These are phyloP conservation scores for Agroathelia rolfsii DNA, from an alignment of 1,284 basidiomycete genomes.

Conservation along the genomic window DNA sequence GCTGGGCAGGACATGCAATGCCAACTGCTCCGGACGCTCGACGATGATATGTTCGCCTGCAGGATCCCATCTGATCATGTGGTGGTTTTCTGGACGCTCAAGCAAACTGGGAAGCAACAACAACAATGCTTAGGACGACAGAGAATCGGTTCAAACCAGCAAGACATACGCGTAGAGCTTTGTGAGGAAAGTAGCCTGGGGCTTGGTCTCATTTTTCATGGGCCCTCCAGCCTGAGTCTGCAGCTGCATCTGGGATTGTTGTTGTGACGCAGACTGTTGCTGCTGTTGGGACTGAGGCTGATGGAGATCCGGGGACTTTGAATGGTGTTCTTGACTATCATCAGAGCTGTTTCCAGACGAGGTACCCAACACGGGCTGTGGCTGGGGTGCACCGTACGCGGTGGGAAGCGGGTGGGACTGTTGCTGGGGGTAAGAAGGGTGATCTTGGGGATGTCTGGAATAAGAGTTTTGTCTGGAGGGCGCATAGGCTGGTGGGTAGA, in stretches of 20 bases:
- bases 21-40: slow-evolving; percentile 81
- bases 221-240: too few species aligned
- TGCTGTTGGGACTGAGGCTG: slow-evolving; percentile 35
- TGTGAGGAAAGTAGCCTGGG: slow-evolving; percentile 84
- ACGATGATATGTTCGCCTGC: slow-evolving; percentile 87
- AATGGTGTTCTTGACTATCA: slow-evolving; percentile 37
- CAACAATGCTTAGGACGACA: slow-evolving; percentile 7
- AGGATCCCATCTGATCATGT: slow-evolving; percentile 89
- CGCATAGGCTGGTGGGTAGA: slow-evolving; percentile 56
- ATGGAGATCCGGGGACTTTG: slow-evolving; percentile 16
- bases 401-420: slow-evolving; percentile 25
- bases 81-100: slow-evolving; percentile 77
- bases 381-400: slow-evolving; percentile 32
- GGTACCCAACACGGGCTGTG: slow-evolving; percentile 32
- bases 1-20: slow-evolving; percentile 79
- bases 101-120: slow-evolving; percentile 45
- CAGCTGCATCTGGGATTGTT: too few species aligned
- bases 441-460: slow-evolving; percentile 19
- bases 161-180: slow-evolving; percentile 82
- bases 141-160: slow-evolving; percentile 8
- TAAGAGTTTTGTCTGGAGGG: slow-evolving; percentile 26
- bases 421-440: slow-evolving; percentile 16
- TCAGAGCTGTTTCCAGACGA: slow-evolving; percentile 32
- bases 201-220: slow-evolving; percentile 56
- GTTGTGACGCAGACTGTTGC: slow-evolving; percentile 33